Evolutionary conservation across 805 yeast genomes (phyloP).

Genomic region (Nakazawaea peltata): DNA sequence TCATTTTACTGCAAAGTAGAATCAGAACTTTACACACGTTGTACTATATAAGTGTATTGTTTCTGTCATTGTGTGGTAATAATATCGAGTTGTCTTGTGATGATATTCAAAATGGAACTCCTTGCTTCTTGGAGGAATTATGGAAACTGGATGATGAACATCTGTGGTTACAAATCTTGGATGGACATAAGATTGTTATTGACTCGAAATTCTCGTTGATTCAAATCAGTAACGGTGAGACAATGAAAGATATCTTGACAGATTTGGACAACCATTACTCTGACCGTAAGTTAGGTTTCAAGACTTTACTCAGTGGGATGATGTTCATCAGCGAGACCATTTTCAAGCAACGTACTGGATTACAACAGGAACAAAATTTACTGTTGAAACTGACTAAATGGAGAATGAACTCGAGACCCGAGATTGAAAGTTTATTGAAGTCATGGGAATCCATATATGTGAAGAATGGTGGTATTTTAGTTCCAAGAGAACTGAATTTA

Average conservation of each 20-base stretch:
- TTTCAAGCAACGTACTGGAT: constrained; percentile 37
- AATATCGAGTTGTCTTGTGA: constrained; percentile 28
- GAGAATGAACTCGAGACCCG: constrained; percentile 57
- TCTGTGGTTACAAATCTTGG: constrained; percentile 43
- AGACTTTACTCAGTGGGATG: constrained; percentile 46
- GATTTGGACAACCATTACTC: constrained; percentile 35
- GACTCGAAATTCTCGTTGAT: constrained; percentile 50
- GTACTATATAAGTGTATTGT: constrained; percentile 39
- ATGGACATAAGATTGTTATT: constrained; percentile 27
- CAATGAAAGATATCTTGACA: constrained; percentile 34
- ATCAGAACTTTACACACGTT: constrained; percentile 45
- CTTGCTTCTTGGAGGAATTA: constrained; percentile 49
- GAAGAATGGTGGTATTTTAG: constrained; percentile 54
- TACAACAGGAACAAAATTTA: constrained; percentile 28
- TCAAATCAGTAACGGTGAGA: constrained; percentile 49
- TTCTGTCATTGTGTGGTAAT: constrained; percentile 36
- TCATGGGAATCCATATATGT: constrained; percentile 63
- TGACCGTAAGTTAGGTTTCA: constrained; percentile 34
- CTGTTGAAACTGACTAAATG: constrained; percentile 48
- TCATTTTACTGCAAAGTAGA: constrained; percentile 46
- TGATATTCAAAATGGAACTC: constrained; percentile 57
- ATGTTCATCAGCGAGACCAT: constrained; percentile 64
- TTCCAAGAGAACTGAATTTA: constrained; percentile 41
- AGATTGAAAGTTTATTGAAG: constrained; percentile 46
- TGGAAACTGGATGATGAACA: constrained; percentile 45